Evolutionary conservation across 371 early-diverging fungal species (phyloP), one percentile per base, ranked within the genome.

Genomic region (Vairimorpha necatrix): DNA sequence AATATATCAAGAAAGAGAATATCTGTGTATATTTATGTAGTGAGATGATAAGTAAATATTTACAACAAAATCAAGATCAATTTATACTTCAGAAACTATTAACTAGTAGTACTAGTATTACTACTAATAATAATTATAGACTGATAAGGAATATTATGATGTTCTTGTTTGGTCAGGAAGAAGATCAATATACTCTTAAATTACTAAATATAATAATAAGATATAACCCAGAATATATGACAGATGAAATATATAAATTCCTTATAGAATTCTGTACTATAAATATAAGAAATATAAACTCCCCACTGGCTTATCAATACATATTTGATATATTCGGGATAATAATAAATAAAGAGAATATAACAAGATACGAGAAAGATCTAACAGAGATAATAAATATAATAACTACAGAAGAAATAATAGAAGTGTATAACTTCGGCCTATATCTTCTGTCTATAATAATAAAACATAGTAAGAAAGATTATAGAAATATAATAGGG

Each of bases 121-220:
- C 20, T 24, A 48, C 20, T 34, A 62, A 38, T 38, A 65, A 38
- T 30, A 34, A 50, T n/a, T 50, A 50, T n/a, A 42, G 46, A 28
- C 30, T 24, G 42, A 61, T 33, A 34, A 20, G 42, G 36, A 54
- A 54, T n/a, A 34, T 38, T 22, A 39, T 66, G n/a, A 38, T 9
- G 16, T 76, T 76, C 65, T n/a, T 69, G 36, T 50, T 18, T 34
- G 38, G 22, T 16, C 30, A 36, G 1, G 38, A 26, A 16, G 70
- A 63, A 33, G 72, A 77, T 60, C 76, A 77, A 54, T 72, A 58
- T 47, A 62, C 67, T 22, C 60, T 38, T 26, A n/a, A 46, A 22
- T 24, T 77, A 34, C 3, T 77, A 11, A 48, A 61, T 28, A 67
- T 47, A 50, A 65, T 73, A n/a, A 36, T 72, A 26, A 66, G 62